Evolutionary conservation across 768 basidiomycete species (phyloP).

Genomic region (Trametes elegans): DNA sequence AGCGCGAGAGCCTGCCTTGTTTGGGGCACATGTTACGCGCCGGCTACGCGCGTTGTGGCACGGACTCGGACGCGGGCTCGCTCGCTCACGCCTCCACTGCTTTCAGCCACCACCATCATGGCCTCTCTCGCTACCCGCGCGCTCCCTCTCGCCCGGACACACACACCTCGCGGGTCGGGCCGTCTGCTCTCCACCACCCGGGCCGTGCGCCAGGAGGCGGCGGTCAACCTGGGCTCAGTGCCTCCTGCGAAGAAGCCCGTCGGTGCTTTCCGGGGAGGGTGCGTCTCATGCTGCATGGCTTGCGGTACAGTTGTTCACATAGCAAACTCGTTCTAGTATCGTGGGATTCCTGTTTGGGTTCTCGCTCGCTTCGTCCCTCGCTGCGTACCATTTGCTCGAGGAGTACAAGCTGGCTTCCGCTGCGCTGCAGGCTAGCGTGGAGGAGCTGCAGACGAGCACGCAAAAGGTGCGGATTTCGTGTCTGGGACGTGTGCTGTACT

Average conservation of each 20-base stretch:
- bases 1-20: background rate
- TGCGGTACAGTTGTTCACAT: background rate
- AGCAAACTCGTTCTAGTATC: constrained; percentile 43
- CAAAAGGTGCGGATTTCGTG: constrained; percentile 66
- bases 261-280: constrained; percentile 52
- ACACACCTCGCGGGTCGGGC: constrained; percentile 20
- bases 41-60: background rate
- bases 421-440: constrained; percentile 83
- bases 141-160: constrained; percentile 18
- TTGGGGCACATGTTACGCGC: constrained; percentile 3
- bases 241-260: constrained; percentile 69
- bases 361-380: constrained; percentile 82
- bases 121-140: constrained; percentile 35
- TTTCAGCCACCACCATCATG: constrained; percentile 32
- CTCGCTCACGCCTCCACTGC: too few relatives aligned
- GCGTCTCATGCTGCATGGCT: constrained; percentile 15
- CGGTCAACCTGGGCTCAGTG: constrained; percentile 52
- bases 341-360: constrained; percentile 89
- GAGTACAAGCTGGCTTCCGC: constrained; percentile 89
- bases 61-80: background rate
- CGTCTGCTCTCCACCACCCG: constrained; percentile 47
- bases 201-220: constrained; percentile 37
- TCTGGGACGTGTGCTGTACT: too few relatives aligned
- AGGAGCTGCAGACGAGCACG: constrained; percentile 81
- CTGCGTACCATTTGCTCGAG: constrained; percentile 84